Conservation (phyloP, 2,329 filamentous ascomycete species). For the Fusarium dlaminii region DNA sequence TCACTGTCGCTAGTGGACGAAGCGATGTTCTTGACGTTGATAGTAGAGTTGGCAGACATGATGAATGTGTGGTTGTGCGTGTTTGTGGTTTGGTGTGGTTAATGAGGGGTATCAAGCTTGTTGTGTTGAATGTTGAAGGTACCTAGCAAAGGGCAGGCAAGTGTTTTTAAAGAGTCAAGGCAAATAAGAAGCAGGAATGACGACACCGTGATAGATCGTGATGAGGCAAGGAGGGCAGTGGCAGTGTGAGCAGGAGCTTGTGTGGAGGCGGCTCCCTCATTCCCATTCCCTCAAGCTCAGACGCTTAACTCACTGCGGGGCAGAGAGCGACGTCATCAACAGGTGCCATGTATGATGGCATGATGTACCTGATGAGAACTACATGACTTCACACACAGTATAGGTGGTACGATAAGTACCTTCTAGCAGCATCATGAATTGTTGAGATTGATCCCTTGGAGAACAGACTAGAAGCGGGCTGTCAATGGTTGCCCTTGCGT, state of each 20-base stretch:
- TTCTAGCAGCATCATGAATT: neutral
- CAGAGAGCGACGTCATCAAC: constrained; percentile 44
- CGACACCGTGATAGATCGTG: constrained; percentile 33
- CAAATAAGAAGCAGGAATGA: constrained; percentile 25
- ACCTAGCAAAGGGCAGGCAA: neutral
- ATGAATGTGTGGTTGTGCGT: constrained; percentile 39
- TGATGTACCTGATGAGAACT: constrained; percentile 27
- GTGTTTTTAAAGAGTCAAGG: constrained; percentile 25
- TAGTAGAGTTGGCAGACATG: constrained; percentile 71
- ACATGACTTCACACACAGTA: neutral
- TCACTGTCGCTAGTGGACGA: constrained; percentile 85
- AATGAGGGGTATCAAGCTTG: constrained; percentile 30
- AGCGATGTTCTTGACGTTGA: constrained; percentile 91
- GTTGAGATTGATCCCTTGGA: constrained; percentile 9
- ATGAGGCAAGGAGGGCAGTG: constrained; percentile 31
- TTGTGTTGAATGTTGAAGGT: neutral
- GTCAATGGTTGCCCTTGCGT: constrained; percentile 29
- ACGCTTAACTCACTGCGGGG: constrained; percentile 36
- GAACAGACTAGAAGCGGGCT: constrained; percentile 27
- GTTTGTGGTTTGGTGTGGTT: constrained; percentile 6
- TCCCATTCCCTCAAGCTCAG: neutral
- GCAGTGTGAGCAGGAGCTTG: constrained; percentile 15
- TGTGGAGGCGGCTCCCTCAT: constrained; percentile 1
- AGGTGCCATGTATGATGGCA: constrained; percentile 21
- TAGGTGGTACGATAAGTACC: neutral